These are phyloP conservation scores for Flaveria linearis DNA, from an alignment of 129 eudicot genomes.

Conservation along the genomic window DNA sequence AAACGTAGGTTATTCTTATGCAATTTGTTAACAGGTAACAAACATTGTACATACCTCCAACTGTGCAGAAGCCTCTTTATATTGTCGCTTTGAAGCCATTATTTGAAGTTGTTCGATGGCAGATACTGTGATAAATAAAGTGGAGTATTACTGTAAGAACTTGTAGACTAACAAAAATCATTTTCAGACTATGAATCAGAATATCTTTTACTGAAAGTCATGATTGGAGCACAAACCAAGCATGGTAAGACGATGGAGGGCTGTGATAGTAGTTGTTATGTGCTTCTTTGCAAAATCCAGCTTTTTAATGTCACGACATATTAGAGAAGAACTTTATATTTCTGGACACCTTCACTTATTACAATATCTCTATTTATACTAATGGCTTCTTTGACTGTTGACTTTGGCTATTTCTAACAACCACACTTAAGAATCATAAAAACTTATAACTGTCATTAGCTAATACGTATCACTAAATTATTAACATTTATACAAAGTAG, in stretches of 20 bases:
- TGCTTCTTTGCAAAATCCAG: conserved; percentile 97
- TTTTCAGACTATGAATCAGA: conserved; percentile 23
- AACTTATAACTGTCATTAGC: no score
- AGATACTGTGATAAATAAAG: conserved; percentile 60
- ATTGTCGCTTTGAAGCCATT: conserved; percentile 98
- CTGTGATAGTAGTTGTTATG: conserved; percentile 81
- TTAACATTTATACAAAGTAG: no score
- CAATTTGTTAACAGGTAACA: conserved; percentile 22
- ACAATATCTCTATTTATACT: no score
- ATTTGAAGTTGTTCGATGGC: conserved; percentile 98
- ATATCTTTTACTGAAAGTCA: background rate
- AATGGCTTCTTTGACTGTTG: no score
- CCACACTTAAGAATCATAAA: no score
- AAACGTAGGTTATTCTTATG: conserved; percentile 3
- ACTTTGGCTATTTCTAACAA: no score
- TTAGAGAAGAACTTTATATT: conserved; percentile 8
- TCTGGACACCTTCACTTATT: no score
- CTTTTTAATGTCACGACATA: conserved; percentile 99
- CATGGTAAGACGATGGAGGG: conserved; percentile 98
- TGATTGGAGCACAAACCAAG: conserved; percentile 55
- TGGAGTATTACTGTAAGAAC: conserved; percentile 16
- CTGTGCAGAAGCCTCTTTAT: conserved; percentile 99
- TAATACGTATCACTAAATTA: no score
- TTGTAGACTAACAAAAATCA: background rate
- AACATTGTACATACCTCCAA: conserved; percentile 63